Conservation (phyloP, 345 rosid species). For the Angophora floribunda region DNA sequence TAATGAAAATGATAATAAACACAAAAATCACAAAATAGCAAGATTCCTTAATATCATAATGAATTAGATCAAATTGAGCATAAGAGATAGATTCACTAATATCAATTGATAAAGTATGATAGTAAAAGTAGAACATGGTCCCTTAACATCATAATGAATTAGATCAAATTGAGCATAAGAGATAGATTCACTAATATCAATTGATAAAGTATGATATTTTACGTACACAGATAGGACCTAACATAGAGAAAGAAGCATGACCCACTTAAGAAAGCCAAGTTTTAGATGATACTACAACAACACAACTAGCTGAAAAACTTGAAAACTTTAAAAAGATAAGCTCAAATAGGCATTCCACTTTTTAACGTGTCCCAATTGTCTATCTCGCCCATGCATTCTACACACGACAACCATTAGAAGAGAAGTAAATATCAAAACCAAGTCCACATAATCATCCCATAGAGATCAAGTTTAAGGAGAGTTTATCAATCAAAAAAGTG, state of each 20-base stretch:
- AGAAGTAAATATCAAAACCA: not conserved
- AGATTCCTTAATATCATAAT: too few relatives aligned
- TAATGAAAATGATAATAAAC: too few relatives aligned
- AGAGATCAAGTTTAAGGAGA: not conserved
- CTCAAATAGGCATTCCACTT: not conserved
- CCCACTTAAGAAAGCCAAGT: not conserved
- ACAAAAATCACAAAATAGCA: too few relatives aligned
- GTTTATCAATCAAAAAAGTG: not conserved
- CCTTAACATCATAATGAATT: too few relatives aligned
- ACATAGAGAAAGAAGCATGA: not conserved
- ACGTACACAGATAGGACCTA: not conserved
- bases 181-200: not conserved
- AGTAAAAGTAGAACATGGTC: too few relatives aligned
- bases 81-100: too few relatives aligned
- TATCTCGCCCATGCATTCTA: too few relatives aligned
- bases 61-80: not conserved
- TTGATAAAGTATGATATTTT: too few relatives aligned
- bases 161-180: not conserved
- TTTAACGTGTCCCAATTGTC: too few relatives aligned
- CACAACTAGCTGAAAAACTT: not conserved
- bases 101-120: not conserved
- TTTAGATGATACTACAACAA: not conserved
- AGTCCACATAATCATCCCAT: not conserved
- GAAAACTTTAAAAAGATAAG: not conserved
- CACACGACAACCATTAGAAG: not conserved